Conservation (phyloP, 1,284 basidiomycete genomes). For the Sanghuangporus baumii region DNA sequence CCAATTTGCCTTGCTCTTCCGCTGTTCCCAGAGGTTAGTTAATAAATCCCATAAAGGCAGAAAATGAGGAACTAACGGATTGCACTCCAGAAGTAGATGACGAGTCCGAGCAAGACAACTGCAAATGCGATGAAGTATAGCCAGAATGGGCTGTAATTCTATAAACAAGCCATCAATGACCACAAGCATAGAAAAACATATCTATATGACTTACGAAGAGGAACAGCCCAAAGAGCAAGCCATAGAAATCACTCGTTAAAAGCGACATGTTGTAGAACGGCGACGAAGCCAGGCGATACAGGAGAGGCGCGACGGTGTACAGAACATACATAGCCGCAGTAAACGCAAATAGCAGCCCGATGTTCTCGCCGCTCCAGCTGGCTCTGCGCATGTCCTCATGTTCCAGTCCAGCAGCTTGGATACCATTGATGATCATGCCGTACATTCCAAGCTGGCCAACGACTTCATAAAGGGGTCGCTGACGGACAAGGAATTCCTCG, state of each 20-base stretch:
- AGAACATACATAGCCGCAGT: constrained; percentile 77
- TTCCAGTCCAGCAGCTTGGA: constrained; percentile 72
- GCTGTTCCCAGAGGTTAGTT: constrained; percentile 36
- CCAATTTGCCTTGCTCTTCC: constrained; percentile 66
- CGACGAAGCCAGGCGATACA: constrained; percentile 79
- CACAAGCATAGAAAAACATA: background rate
- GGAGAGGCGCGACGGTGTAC: constrained; percentile 78
- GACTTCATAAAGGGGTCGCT: constrained; percentile 77
- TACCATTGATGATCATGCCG: constrained; percentile 73
- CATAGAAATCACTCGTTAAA: constrained; percentile 81
- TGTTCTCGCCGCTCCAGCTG: constrained; percentile 66
- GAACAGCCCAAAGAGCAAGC: constrained; percentile 68
- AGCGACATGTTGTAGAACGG: constrained; percentile 80
- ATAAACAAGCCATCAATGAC: constrained; percentile 5
- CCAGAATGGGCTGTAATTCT: constrained; percentile 80
- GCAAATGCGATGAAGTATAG: constrained; percentile 75
- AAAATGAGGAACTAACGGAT: constrained; percentile 39
- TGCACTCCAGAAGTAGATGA: constrained; percentile 79
- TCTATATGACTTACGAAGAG: constrained; percentile 33
- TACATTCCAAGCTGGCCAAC: constrained; percentile 82
- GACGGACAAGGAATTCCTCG: constrained; percentile 81
- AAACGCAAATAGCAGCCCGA: constrained; percentile 71
- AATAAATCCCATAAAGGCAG: background rate
- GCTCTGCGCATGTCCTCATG: constrained; percentile 57
- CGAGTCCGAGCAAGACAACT: constrained; percentile 62